These are phyloP conservation scores for Yarrowia bubula DNA, from an alignment of 805 yeast species.

Conservation along the genomic window DNA sequence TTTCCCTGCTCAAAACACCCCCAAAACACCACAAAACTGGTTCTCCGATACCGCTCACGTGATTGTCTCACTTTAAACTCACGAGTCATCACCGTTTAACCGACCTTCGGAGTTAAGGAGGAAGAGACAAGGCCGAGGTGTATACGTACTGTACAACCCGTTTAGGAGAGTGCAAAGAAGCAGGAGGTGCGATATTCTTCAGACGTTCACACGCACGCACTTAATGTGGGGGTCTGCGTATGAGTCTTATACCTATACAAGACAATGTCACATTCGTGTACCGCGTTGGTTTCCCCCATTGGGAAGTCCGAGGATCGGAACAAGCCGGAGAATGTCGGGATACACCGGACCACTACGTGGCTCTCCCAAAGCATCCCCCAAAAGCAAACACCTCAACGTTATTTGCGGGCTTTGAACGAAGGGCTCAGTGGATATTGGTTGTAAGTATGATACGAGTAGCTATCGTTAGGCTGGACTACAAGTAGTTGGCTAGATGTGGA, in stretches of 20 bases:
- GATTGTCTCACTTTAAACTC: constrained; percentile 9
- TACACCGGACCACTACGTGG: not conserved
- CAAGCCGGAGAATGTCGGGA: not conserved
- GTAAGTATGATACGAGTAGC: too few species aligned
- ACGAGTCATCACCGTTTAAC: constrained; percentile 20
- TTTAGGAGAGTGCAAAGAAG: not conserved
- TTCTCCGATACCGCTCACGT: constrained; percentile 21
- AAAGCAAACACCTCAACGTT: not conserved
- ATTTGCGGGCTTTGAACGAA: constrained; percentile 7
- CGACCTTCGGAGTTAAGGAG: constrained; percentile 20
- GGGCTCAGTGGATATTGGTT: not conserved
- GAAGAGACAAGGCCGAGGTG: not conserved
- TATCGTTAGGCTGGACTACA: too few species aligned
- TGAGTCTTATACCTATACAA: not conserved
- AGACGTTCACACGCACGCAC: not conserved
- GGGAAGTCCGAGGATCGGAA: constrained; percentile 17
- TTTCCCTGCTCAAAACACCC: too few species aligned
- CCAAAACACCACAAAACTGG: too few species aligned
- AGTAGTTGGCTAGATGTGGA: too few species aligned
- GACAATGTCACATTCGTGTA: not conserved
- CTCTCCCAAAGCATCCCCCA: not conserved
- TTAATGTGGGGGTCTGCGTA: not conserved
- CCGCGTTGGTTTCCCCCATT: constrained; percentile 23
- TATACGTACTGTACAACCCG: not conserved
- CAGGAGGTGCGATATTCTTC: not conserved